These are phyloP conservation scores for Termitomyces sp. DNA, from an alignment of 768 basidiomycete species.

Conservation along the genomic window DNA sequence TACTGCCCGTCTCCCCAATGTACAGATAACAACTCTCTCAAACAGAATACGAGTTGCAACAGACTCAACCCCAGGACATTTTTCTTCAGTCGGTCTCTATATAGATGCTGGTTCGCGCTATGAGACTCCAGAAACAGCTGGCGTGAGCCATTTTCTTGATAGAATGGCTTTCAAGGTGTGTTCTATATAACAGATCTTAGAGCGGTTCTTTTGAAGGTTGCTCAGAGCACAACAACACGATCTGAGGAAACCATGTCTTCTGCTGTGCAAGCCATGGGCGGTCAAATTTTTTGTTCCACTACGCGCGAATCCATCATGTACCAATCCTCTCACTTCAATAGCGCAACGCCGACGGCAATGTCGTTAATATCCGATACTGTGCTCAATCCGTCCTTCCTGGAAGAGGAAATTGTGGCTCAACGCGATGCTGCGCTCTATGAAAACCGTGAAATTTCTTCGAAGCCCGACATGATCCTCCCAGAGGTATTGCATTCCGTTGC, in stretches of 20 bases:
- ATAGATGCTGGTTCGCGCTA: slow-evolving; percentile 92
- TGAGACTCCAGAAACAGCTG: slow-evolving; percentile 67
- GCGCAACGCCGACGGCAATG: slow-evolving; percentile 74
- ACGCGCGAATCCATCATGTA: slow-evolving; percentile 96
- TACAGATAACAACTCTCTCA: slow-evolving; percentile 77
- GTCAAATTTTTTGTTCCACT: slow-evolving; percentile 88
- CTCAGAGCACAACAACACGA: slow-evolving; percentile 68
- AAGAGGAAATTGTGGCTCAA: slow-evolving; percentile 78
- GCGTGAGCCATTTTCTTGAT: slow-evolving; percentile 90
- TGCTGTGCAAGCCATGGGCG: slow-evolving; percentile 80
- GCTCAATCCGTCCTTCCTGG: slow-evolving; percentile 66
- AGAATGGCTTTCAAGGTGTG: slow-evolving; percentile 94
- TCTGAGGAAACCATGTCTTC: slow-evolving; percentile 74
- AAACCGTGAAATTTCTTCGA: slow-evolving; percentile 77
- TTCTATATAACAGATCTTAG: not conserved
- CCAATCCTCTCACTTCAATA: slow-evolving; percentile 91
- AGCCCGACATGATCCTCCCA: slow-evolving; percentile 92
- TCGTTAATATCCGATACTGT: slow-evolving; percentile 91
- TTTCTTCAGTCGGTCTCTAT: slow-evolving; percentile 89
- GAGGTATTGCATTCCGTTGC: slow-evolving; percentile 88
- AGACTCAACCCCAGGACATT: slow-evolving; percentile 87
- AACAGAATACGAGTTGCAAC: slow-evolving; percentile 93
- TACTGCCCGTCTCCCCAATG: slow-evolving; percentile 24
- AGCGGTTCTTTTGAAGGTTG: not conserved
- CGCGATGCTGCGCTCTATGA: slow-evolving; percentile 89